These are phyloP conservation scores for Anthoceros angustus DNA, from an alignment of 225 moss, liverwort and hornwort genomes.

Conservation along the genomic window DNA sequence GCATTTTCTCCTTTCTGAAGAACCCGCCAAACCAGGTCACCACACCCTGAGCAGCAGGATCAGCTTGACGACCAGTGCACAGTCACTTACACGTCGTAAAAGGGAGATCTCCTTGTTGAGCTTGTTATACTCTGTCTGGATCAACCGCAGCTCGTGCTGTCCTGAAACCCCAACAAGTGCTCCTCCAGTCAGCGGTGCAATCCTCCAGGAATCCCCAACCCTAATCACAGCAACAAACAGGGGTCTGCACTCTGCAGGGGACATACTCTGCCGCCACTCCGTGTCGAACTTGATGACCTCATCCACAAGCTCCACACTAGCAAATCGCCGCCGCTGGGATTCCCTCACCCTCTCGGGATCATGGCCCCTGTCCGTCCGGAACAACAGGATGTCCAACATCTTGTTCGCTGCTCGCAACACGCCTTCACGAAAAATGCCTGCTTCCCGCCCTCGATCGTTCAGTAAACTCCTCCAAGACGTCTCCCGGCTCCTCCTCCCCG, in stretches of 20 bases:
- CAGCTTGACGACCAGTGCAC: neutral
- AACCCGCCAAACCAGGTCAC: no score
- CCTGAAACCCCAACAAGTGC: conserved; percentile 10
- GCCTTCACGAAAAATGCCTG: no score
- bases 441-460: no score
- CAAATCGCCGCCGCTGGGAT: conserved; percentile 44
- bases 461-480: no score
- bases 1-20: conserved; percentile 47
- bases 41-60: neutral
- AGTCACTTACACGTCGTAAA: neutral
- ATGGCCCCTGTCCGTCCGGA: conserved; percentile 19
- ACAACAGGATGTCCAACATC: conserved; percentile 30
- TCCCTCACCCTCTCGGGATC: conserved; percentile 36
- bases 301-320: conserved; percentile 53
- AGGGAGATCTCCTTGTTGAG: conserved; percentile 43
- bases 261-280: conserved; percentile 43
- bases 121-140: conserved; percentile 40
- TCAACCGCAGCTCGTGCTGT: conserved; percentile 34
- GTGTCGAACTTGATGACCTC: conserved; percentile 53
- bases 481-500: no score
- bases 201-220: neutral
- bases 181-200: neutral
- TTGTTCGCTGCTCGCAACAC: neutral
- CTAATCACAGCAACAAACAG: neutral
- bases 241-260: neutral